phyloP scores from a whole-genome alignment of 306 rosid species.

The Macrotyloma uniflorum region DNA sequence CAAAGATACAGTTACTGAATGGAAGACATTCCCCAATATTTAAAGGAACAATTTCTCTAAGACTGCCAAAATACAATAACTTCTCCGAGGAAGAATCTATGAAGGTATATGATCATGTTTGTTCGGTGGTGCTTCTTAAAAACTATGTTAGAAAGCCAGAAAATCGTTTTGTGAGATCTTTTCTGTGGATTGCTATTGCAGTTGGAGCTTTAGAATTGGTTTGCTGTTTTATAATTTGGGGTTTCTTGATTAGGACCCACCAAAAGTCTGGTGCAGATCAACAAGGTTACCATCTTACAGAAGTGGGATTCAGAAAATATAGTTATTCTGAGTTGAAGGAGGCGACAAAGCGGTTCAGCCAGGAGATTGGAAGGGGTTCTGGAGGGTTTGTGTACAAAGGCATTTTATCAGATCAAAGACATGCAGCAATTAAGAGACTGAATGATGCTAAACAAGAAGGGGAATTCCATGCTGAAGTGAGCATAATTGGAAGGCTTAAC shows the following conservation, averaged over 20 bases:
- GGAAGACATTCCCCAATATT: conserved; percentile 25
- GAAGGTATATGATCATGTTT: background rate
- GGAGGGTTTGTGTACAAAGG: background rate
- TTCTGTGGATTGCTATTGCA: conserved; percentile 34
- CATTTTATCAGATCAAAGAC: conserved; percentile 1
- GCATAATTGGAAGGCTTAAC: conserved; percentile 10
- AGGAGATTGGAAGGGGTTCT: background rate
- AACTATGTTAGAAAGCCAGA: background rate
- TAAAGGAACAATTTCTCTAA: conserved; percentile 30
- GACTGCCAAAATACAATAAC: background rate
- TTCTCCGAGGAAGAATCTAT: conserved; percentile 1
- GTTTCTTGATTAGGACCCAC: background rate
- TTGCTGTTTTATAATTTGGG: background rate
- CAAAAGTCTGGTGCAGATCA: conserved; percentile 33
- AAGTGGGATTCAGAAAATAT: background rate
- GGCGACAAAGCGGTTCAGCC: background rate
- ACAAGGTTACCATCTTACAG: background rate
- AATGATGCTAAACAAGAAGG: conserved; percentile 2
- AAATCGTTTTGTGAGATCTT: conserved; percentile 12
- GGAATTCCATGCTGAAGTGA: conserved; percentile 4
- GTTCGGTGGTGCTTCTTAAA: background rate
- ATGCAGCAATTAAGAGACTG: background rate
- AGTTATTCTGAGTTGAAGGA: background rate
- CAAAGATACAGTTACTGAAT: conserved; percentile 35
- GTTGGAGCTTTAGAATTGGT: conserved; percentile 10